phyloP scores from a whole-genome alignment of 176 grass and related monocot species.

The Areca catechu region DNA sequence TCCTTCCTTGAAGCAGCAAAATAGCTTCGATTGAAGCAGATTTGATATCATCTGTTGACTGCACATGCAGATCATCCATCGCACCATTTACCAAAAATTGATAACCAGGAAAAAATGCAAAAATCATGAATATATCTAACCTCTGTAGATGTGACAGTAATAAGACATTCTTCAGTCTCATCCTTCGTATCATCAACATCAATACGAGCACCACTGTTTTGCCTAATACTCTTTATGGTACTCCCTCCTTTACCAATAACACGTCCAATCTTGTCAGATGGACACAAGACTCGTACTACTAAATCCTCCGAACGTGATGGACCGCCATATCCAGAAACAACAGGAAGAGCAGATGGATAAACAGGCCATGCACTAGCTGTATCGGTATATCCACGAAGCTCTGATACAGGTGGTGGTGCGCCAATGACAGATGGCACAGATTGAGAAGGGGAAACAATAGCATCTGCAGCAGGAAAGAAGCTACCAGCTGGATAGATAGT shows the following conservation, averaged over 20 bases:
- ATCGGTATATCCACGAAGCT: conserved; percentile 46
- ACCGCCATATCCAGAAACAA: conserved; percentile 50
- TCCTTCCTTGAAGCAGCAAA: conserved; percentile 82
- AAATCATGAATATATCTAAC: conserved; percentile 26
- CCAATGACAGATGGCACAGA: conserved; percentile 41
- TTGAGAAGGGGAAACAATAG: conserved; percentile 33
- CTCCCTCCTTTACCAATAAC: conserved; percentile 86
- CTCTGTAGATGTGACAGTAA: conserved; percentile 73
- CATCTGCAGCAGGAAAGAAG: conserved; percentile 41
- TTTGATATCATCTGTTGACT: conserved; percentile 83
- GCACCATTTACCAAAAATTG: conserved; percentile 5
- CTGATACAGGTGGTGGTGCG: conserved; percentile 40
- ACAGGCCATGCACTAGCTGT: conserved; percentile 43
- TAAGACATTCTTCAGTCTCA: conserved; percentile 72
- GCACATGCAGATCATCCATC: conserved; percentile 13
- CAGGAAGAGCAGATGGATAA: conserved; percentile 61
- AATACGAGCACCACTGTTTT: conserved; percentile 68
- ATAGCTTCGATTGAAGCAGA: conserved; percentile 93
- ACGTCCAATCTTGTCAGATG: conserved; percentile 75
- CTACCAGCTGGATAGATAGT: conserved; percentile 61
- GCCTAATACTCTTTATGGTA: conserved; percentile 87
- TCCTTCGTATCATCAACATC: conserved; percentile 85
- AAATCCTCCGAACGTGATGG: conserved; percentile 61
- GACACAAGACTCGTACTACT: conserved; percentile 70
- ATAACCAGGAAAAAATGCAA: background rate